Evolutionary conservation across 2,329 filamentous ascomycete genomes (phyloP).

Genomic region (Alternaria incomplexa): DNA sequence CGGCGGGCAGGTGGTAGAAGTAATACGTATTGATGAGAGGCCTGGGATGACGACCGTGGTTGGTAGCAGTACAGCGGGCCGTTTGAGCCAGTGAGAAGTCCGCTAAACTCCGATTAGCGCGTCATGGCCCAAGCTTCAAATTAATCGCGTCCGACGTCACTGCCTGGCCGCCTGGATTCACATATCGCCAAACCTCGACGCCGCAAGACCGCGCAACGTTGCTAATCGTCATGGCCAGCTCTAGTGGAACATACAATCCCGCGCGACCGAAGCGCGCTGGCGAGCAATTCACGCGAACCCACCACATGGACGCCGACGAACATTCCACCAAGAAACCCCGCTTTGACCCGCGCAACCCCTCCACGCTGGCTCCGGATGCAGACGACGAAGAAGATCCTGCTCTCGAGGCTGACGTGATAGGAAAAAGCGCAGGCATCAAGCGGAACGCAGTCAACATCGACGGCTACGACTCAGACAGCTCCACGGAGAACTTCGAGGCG

Average conservation of each 20-base stretch:
- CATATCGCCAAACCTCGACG: background rate
- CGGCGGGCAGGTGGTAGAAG: constrained; percentile 23
- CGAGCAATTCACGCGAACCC: constrained; percentile 78
- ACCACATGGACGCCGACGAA: constrained; percentile 66
- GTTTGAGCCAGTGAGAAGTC: constrained; percentile 14
- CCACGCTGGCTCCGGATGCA: constrained; percentile 83
- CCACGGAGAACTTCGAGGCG: constrained; percentile 86
- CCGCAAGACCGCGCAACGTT: background rate
- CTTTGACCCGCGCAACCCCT: constrained; percentile 95
- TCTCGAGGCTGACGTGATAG: constrained; percentile 92
- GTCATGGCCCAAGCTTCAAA: constrained; percentile 28
- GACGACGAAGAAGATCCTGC: constrained; percentile 76
- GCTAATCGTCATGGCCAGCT: constrained; percentile 33
- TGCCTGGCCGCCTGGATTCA: background rate
- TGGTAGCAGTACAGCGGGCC: constrained; percentile 27
- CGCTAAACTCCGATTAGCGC: constrained; percentile 6
- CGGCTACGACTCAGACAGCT: constrained; percentile 92
- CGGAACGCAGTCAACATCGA: constrained; percentile 95
- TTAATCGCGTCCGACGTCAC: constrained; percentile 21
- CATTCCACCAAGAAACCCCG: constrained; percentile 76
- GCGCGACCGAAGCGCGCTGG: constrained; percentile 83
- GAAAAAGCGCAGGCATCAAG: constrained; percentile 75
- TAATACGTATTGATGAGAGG: background rate
- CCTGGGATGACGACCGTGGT: constrained; percentile 15
- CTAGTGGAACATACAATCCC: constrained; percentile 49